Conservation (phyloP, 139 green algal species). For the Helicosporidium sp. region DNA sequence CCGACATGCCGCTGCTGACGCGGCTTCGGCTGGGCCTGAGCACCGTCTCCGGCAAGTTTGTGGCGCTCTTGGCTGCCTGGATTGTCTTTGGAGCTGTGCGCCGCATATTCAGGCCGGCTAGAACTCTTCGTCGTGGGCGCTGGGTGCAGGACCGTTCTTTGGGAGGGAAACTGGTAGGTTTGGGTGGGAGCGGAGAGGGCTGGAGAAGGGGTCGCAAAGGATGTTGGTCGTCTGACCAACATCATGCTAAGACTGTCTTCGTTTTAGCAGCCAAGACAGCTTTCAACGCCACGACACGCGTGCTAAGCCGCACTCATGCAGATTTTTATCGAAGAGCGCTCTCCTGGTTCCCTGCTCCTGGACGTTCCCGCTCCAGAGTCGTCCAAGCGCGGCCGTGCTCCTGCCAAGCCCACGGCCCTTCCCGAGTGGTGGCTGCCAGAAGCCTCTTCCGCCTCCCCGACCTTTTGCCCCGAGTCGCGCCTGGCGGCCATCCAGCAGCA, state of each 20-base stretch:
- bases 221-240: background rate
- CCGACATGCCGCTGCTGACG: too few relatives aligned
- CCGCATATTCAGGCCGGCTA: background rate
- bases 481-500: slow-evolving; percentile 12
- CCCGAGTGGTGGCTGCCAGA: slow-evolving; percentile 1
- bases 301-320: too few relatives aligned
- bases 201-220: background rate
- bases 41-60: too few relatives aligned
- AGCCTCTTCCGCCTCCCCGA: background rate
- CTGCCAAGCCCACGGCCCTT: background rate
- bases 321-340: background rate
- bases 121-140: slow-evolving; percentile 2
- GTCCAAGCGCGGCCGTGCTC: background rate
- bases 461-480: background rate
- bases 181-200: background rate
- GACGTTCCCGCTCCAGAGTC: slow-evolving; percentile 1
- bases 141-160: slow-evolving; percentile 25
- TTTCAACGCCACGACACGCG: too few relatives aligned
- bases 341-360: background rate
- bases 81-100: too few relatives aligned
- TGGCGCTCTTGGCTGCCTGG: too few relatives aligned
- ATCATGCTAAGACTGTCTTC: background rate
- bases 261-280: too few relatives aligned
- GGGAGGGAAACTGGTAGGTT: slow-evolving; percentile 21
- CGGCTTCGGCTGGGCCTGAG: too few relatives aligned